These are phyloP conservation scores for Aureobasidium sp. DNA, from an alignment of 2,329 filamentous ascomycete genomes.

Conservation along the genomic window DNA sequence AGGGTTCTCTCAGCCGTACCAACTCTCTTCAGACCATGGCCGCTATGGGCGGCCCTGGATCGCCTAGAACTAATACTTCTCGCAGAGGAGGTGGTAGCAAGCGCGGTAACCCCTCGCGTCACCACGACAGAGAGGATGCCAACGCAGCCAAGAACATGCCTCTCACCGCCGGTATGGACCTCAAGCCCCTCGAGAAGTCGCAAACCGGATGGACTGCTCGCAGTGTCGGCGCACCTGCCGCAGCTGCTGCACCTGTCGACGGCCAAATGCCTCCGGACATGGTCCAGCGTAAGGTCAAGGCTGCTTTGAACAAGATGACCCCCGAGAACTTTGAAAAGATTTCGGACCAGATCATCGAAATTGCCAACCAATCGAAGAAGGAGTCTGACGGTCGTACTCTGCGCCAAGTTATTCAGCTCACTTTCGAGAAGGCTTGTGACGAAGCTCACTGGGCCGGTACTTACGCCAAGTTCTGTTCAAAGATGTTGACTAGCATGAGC, in stretches of 20 bases:
- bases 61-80: conserved; percentile 49
- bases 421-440: conserved; percentile 97
- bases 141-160: conserved; percentile 83
- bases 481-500: conserved; percentile 94
- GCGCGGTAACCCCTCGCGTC: conserved; percentile 43
- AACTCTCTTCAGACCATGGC: conserved; percentile 53
- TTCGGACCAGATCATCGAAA: conserved; percentile 82
- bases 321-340: conserved; percentile 98
- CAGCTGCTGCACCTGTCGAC: conserved; percentile 37
- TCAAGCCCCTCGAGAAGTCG: conserved; percentile 71
- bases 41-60: conserved; percentile 55
- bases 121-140: conserved; percentile 48
- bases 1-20: conserved; percentile 58
- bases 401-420: conserved; percentile 96
- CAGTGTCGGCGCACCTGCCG: conserved; percentile 50
- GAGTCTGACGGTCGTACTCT: conserved; percentile 90
- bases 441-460: conserved; percentile 98
- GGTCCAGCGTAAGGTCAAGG: conserved; percentile 98
- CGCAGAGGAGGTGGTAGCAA: conserved; percentile 58
- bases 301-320: conserved; percentile 98
- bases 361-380: conserved; percentile 91
- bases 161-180: conserved; percentile 71
- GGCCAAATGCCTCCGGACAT: conserved; percentile 76
- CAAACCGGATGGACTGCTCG: conserved; percentile 83
- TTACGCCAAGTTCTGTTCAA: conserved; percentile 98